Conservation (phyloP, 768 basidiomycete species). For the Pleurotus giganteus region DNA sequence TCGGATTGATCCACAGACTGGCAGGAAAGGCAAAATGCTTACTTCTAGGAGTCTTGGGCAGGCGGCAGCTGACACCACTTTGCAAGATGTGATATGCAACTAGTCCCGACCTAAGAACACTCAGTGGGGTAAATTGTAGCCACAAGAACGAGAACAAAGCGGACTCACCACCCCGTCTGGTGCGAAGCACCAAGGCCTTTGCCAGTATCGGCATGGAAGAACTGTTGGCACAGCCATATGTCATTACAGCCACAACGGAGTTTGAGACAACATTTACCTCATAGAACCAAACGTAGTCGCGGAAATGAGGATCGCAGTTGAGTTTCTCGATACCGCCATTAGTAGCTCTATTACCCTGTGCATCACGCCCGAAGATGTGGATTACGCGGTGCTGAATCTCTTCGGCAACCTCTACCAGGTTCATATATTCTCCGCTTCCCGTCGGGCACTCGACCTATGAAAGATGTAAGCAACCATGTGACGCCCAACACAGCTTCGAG, state of each 20-base stretch:
- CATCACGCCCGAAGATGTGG: slow-evolving; percentile 94
- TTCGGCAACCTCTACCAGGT: slow-evolving; percentile 89
- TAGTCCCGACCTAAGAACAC: slow-evolving; percentile 68
- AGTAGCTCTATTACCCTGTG: slow-evolving; percentile 80
- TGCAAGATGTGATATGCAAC: slow-evolving; percentile 92
- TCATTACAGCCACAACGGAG: neutral
- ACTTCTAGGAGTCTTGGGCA: slow-evolving; percentile 95
- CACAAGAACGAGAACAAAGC: neutral
- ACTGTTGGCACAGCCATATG: slow-evolving; percentile 41
- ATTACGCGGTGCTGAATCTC: slow-evolving; percentile 99
- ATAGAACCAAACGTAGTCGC: slow-evolving; percentile 96
- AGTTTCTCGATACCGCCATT: slow-evolving; percentile 89
- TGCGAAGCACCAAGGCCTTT: slow-evolving; percentile 95
- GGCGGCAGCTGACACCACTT: slow-evolving; percentile 81
- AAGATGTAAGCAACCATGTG: neutral
- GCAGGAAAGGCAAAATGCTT: slow-evolving; percentile 27
- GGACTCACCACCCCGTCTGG: slow-evolving; percentile 89
- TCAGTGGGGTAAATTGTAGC: neutral
- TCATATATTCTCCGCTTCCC: slow-evolving; percentile 97
- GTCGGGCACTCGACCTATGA: slow-evolving; percentile 88
- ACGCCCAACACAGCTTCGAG: slow-evolving; percentile 1
- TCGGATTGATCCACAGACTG: neutral
- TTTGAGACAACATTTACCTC: slow-evolving; percentile 51
- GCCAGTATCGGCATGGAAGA: slow-evolving; percentile 94
- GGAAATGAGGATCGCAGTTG: slow-evolving; percentile 92